Percentiles rank a stretch among this genome's conserved stretches.
phyloP scores from a whole-genome alignment of 192 early-diverging fungal genomes.

The Backusella mclennaniae region DNA sequence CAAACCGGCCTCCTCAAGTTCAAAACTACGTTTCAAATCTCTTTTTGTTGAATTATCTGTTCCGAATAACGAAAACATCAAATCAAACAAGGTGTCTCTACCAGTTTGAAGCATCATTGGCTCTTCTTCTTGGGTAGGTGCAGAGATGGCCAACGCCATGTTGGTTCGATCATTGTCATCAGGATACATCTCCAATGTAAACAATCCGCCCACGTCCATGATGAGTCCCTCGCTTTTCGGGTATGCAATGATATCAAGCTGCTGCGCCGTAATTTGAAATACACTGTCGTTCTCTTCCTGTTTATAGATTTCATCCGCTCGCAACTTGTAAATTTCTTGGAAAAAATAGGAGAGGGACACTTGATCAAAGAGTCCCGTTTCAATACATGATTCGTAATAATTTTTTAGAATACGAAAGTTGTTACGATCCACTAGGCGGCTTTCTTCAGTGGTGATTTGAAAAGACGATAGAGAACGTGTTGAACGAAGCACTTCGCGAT shows the following conservation, averaged over 20 bases:
- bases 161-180: not conserved
- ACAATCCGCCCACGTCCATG: not conserved
- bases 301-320: not conserved
- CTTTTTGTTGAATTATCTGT: not conserved
- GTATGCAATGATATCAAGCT: not conserved
- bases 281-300: not conserved
- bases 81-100: not conserved
- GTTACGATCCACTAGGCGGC: conserved; percentile 37
- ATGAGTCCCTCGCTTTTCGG: not conserved
- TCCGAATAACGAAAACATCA: conserved; percentile 5
- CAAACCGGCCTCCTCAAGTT: not conserved
- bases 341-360: not conserved
- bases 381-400: conserved; percentile 57
- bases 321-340: not conserved
- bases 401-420: conserved; percentile 56
- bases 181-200: not conserved
- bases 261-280: conserved; percentile 6
- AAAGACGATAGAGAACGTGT: not conserved
- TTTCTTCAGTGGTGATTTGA: not conserved
- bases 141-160: not conserved
- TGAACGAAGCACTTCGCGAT: not conserved
- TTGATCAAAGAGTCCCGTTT: conserved; percentile 13
- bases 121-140: not conserved
- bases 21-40: not conserved
- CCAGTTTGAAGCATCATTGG: not conserved